Evolutionary conservation across 805 yeast species (phyloP), one percentile per base, ranked within the genome.

Genomic region (Wickerhamia fluorescens): DNA sequence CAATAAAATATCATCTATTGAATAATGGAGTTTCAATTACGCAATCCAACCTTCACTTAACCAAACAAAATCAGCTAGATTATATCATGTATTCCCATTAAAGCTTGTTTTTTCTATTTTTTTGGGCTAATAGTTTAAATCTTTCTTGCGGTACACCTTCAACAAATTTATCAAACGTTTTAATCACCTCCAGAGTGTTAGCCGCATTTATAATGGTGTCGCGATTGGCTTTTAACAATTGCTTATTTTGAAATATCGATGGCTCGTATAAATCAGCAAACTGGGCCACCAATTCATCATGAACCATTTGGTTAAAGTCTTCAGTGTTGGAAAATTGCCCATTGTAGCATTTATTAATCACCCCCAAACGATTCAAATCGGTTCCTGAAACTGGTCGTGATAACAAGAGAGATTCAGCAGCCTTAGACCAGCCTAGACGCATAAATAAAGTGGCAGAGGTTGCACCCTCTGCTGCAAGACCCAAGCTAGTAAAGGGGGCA

Each of bases 381-480:
- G 62, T 49, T 23, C 82, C 81, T 3, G 51, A 43, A 21, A 86
- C 68, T n/a, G 84, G 85, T 49, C 71, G 72, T 3, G 84, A 73
- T 28, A 82, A 68, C 38, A 85, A 59, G 24, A 86, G 58, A 2
- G 85, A 84, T 54, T 85, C 88, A 29, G 78, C 67, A 10, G 92
- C 76, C 38, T 66, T 69, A 36, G 84, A 74, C 58, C 75, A 61
- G 2, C 95, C 95, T 34, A 86, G 58, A 45, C 94, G 69, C 42
- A 64, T 51, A 14, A 82, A 75, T 29, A 86, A 63, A 4, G 89
- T 73, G 6, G 75, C 70, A 10, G 85, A 73, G 2, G 84, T 60
- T 4, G 78, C 83, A 33, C 95, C 94, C 53, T 86, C 96, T 35
- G 81, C 74, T 3, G 82, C 87, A 41, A 86, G 68, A 2, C 95